phyloP scores from a whole-genome alignment of 2,329 filamentous ascomycete species.

The Claviceps spartinae region DNA sequence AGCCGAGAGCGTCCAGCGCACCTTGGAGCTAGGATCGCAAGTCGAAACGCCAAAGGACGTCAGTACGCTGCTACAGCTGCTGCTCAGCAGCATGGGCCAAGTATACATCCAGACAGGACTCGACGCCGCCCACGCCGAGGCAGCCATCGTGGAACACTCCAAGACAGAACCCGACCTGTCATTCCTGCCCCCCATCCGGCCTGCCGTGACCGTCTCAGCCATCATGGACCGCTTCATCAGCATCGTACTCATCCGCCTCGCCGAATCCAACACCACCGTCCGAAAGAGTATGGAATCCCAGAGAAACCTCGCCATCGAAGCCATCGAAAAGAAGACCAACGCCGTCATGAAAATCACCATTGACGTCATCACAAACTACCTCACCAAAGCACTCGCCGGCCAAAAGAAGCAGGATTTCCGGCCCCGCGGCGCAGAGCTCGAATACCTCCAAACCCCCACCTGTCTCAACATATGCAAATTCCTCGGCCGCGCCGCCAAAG shows the following conservation, averaged over 20 bases:
- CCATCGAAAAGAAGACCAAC: conserved; percentile 74
- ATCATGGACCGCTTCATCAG: conserved; percentile 88
- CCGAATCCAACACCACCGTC: conserved; percentile 79
- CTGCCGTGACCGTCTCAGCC: conserved; percentile 77
- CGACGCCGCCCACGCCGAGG: conserved; percentile 59
- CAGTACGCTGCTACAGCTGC: conserved; percentile 65
- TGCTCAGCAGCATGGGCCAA: conserved; percentile 79
- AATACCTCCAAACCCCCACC: conserved; percentile 73
- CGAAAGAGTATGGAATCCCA: conserved; percentile 80
- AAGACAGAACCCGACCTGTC: conserved; percentile 80
- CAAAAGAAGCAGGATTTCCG: conserved; percentile 87
- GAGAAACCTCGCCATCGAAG: conserved; percentile 56
- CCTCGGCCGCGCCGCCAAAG: conserved; percentile 51
- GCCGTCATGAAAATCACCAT: conserved; percentile 42
- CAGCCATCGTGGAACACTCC: conserved; percentile 59
- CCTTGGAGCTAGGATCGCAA: conserved; percentile 76
- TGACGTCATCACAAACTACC: conserved; percentile 63
- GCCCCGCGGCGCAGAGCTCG: conserved; percentile 68
- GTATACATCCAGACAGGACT: conserved; percentile 58
- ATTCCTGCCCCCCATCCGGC: conserved; percentile 66
- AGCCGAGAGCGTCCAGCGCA: conserved; percentile 83
- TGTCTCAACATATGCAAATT: conserved; percentile 75
- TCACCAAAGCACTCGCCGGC: conserved; percentile 53
- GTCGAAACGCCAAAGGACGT: conserved; percentile 92
- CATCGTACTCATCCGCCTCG: conserved; percentile 79